Evolutionary conservation across 306 rosid species (phyloP).

Genomic region (Canavalia ensiformis): DNA sequence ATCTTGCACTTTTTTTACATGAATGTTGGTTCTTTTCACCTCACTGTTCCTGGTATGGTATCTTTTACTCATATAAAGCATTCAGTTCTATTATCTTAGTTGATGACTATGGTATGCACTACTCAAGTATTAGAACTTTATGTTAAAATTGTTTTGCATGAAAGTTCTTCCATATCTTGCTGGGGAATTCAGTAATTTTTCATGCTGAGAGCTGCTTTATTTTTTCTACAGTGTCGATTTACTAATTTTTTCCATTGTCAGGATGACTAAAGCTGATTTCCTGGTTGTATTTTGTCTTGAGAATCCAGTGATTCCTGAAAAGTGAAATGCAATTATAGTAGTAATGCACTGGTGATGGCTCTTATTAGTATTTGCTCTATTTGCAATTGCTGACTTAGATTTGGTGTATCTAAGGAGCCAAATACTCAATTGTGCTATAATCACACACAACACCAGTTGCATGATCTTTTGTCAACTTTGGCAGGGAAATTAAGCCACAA

Average conservation of each 20-base stretch:
- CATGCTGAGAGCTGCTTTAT: conserved; percentile 17
- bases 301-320: conserved; percentile 1
- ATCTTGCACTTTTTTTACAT: conserved; percentile 23
- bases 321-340: conserved; percentile 11
- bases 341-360: neutral
- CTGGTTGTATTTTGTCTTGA: neutral
- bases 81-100: conserved; percentile 18
- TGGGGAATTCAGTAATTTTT: conserved; percentile 9
- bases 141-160: neutral
- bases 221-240: conserved; percentile 14
- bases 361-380: neutral
- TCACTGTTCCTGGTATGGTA: neutral
- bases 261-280: conserved; percentile 5
- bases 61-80: conserved; percentile 29
- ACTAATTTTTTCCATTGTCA: neutral
- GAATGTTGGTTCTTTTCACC: conserved; percentile 9
- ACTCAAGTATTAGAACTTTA: neutral
- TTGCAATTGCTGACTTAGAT: neutral
- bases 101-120: neutral
- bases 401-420: neutral
- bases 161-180: neutral
- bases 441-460: conserved; percentile 8
- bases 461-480: conserved; percentile 6
- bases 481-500: neutral
- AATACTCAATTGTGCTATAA: neutral